Evolutionary conservation across 345 rosid species (phyloP), one percentile per base, ranked within the genome.

Genomic region (Xanthoceras sorbifolium): DNA sequence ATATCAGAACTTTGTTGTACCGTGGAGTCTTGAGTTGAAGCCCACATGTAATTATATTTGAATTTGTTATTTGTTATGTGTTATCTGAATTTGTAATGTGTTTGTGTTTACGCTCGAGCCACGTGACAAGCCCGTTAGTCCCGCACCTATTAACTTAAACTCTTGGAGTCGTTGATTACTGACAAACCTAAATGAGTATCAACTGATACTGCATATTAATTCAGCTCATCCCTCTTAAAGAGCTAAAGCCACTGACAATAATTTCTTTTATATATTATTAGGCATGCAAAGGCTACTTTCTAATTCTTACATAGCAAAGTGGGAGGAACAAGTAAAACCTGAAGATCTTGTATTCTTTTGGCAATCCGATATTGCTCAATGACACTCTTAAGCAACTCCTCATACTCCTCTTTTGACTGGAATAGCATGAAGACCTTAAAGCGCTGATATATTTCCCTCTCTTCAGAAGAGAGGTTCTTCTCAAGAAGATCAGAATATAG

Each of bases 401-500:
- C 86, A 65, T 96, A 98, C 82, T 93, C 91, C 84, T 92, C 97
- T 85, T 90, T 96, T 17, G 93, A 91, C 80, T 89, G 98, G 81
- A 87, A 96, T 76, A 94, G 87, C 71, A 88, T 91, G 75, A 91
- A 92, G 65, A 96, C 97, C 85, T 93, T 96, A 78, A 80, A 89
- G 38, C 73, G 88, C 64, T 88, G 85, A 77, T 89, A 91, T 70
- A 92, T 82, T 55, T 89, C 90, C 78, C 76, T 90, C 89, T 92
- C 97, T 67, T 89, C 97, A 12, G 86, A 79, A 40, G 92, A 85
- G 71, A 93, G 94, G 78, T 82, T 84, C 81, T 79, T 86, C 89
- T 93, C 97, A 64, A 90, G 88, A 73, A 89, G 85, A 70, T 92
- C 90, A 25, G 92, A 87, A 79, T 87, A 84, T 80, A 96, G 85